Base-by-base conservation (phyloP, 306 rosid species). In the Acacia crassicarpa region DNA sequence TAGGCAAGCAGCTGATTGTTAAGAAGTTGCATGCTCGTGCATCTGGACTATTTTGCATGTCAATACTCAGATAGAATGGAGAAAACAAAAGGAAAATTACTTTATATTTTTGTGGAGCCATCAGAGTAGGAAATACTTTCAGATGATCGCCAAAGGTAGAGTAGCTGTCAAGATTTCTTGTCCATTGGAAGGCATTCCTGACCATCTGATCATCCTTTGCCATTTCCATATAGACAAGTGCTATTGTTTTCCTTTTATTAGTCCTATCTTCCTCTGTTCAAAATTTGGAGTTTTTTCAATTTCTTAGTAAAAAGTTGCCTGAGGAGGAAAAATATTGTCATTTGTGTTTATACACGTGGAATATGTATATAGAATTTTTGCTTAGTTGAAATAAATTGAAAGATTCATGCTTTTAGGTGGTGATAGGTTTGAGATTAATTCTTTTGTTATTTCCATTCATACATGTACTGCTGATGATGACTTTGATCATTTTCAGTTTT, bases 321-420 rank as follows among this genome's bases (percentile, higher is more conserved):
- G 62, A 6, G 14, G 75, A 69, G 45, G 41, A 81, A 45, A 81
- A 45, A 81, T 68, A 84, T 4, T 76, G 56, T 44, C 22, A 71
- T 25, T 45, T 35, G 40, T 17, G 40, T 17, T 76, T 43, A 23
- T 32, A 61, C 4, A 19, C 22, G 16, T 23, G 54, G 49, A 23
- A 46, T 84, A 75, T 84, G 75, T 82, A 78, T 70, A 76, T 44
- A 71, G 59, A 61, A 44, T 72, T 8, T 54, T 73, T 46, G 7
- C 51, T 32, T 58, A 33, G 30, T 59, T 85, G 79, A 58, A 77
- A 82, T 56, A 54, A 80, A 22, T 84, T 56, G 77, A 2, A 53
- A 58, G 20, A 16, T 73, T 40, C 63, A 70, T 63, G 78, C 62
- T 61, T 72, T 27, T 22, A 40, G 25, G 33, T 67, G 38, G 51